Base-by-base conservation (phyloP, 441 rosid species). In the Pelargonium exstipulatum region DNA sequence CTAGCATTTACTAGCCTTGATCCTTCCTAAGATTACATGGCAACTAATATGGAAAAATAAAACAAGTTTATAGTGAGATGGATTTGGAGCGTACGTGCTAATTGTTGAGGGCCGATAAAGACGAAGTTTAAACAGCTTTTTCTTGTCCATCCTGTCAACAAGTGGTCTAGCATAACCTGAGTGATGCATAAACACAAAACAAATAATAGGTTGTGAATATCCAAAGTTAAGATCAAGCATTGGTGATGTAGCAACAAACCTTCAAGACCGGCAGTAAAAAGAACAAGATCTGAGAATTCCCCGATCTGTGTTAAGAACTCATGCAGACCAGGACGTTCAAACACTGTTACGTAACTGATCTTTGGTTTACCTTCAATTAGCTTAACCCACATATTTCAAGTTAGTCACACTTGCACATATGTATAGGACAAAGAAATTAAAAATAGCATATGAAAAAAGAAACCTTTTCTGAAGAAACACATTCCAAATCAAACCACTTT, bases 401-500 rank as follows among this genome's bases (percentile, higher is more conserved):
- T 13, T 32, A 29, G 70, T 29, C 46, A 64, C 49, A 73, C 5
- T 62, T 9, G 70, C 58, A 37, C 42, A 37, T 37, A 37, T 4
- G 42, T 37, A 37, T 37, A 37, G 42, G 9, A 37, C 5, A 37
- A 37, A 37, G 9, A 37, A 37, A 37, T 37, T 37, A 37, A 6
- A 9, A 37, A 37, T 37, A 37, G 1, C 42, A 37, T 37, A 37
- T 37, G 42, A 37, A 0, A 18, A 69, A 26, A 61, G 43, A 69
- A n/a, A 73, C 80, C 76, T 76, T 76, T 42, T 77, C 83, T 0
- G 76, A 72, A 16, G 81, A 77, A 5, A 80, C 48, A 2, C 77
- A 77, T 70, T 80, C 81, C 79, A 77, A 51, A 49, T 77, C 79
- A 74, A 80, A 80, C 79, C 79, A 80, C 68, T 80, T 77, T 69